Conservation (phyloP, 192 early-diverging fungal genomes). For the Chytriomyces sp. region DNA sequence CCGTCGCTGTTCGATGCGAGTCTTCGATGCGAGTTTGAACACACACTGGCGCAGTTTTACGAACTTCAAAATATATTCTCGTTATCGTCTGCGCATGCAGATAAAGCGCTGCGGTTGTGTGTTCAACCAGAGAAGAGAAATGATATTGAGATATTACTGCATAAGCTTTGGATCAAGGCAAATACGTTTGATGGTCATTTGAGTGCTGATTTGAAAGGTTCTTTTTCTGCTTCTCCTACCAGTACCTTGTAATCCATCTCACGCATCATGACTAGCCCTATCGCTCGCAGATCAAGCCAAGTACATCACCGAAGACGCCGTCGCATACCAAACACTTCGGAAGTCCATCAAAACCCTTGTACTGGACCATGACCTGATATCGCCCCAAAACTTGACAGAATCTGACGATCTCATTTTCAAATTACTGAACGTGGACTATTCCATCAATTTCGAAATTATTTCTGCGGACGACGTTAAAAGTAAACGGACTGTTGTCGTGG, state of each 20-base stretch:
- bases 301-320: slow-evolving; percentile 27
- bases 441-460: slow-evolving; percentile 35
- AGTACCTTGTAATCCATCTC: not conserved
- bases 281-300: slow-evolving; percentile 39
- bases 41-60: slow-evolving; percentile 35
- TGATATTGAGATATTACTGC: slow-evolving; percentile 34
- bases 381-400: slow-evolving; percentile 5
- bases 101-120: slow-evolving; percentile 29
- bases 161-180: slow-evolving; percentile 40
- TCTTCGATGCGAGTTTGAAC: slow-evolving; percentile 19
- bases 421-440: slow-evolving; percentile 12
- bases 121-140: slow-evolving; percentile 12
- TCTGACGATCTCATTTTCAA: slow-evolving; percentile 16
- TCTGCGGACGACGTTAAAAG: slow-evolving; percentile 12
- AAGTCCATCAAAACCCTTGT: slow-evolving; percentile 35
- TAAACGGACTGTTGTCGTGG: slow-evolving; percentile 21
- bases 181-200: slow-evolving; percentile 41
- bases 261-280: not conserved
- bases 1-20: slow-evolving; percentile 13
- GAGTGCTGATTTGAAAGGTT: slow-evolving; percentile 33
- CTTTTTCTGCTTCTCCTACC: not conserved
- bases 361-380: slow-evolving; percentile 36
- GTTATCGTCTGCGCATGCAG: slow-evolving; percentile 30
- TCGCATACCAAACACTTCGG: slow-evolving; percentile 26
- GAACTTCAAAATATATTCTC: slow-evolving; percentile 40